Base-by-base conservation (phyloP, 2,329 filamentous ascomycete genomes). In the Drechmeria coniospora region DNA sequence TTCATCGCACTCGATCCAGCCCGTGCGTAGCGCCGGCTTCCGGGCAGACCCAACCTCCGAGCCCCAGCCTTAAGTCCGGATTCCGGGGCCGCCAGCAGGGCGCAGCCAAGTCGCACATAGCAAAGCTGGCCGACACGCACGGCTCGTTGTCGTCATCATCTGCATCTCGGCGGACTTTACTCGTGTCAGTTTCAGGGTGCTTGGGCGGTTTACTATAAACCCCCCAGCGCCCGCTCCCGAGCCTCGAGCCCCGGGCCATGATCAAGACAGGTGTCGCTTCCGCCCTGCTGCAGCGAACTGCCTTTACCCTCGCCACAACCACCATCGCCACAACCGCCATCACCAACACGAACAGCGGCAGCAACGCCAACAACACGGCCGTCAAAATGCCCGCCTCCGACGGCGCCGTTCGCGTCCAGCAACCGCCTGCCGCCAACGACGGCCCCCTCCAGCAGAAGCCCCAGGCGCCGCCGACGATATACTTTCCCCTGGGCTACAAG, bases 401-500 rank as follows among this genome's bases (percentile, higher is more conserved):
- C 26, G 43, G 41, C 26, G 32, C 42, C 3, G 36, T 49, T 26
- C 38, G 43, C 23, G 36, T 30, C 15, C 35, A 30, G 20, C 35
- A 34, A 27, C 30, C 30, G 2, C 32, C 16, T 6, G 16, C 41
- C 11, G 36, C 42, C 25, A 38, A 43, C 9, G 38, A 45, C 14
- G 32, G 37, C 17, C 37, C 40, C 15, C 45, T 43, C 20, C 42
- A 44, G 9, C 44, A 45, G 29, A 38, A 45, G 22, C 35, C 45
- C 24, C 36, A 38, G 14, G 46, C 43, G 16, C 42, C 44, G 1
- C 32, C 43, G 2, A 47, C 51, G 21, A 45, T 45, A 2, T 75
- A 68, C 51, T 95, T 98, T 40, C 86, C 90, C 2, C 57, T 95
- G 14, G 77, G 84, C 27, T 93, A 93, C 57, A 90, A 86, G 45